Conservation (phyloP, 176 grass and related monocot genomes). For the Eleusine indica region DNA sequence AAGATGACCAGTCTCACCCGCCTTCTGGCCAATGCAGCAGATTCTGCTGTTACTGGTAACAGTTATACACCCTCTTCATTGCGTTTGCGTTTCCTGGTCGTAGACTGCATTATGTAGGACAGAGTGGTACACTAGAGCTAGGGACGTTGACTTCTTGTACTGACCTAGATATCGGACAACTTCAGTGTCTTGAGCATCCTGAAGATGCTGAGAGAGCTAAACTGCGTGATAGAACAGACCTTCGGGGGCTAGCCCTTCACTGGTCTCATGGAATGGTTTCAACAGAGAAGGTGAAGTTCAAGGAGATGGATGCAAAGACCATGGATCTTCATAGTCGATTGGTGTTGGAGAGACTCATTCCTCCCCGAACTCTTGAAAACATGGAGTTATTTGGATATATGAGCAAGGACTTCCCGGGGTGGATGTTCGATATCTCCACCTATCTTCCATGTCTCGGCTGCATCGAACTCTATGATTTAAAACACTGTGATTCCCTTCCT, state of each 20-base stretch:
- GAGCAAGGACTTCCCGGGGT: background rate
- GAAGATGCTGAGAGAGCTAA: background rate
- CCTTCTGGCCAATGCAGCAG: background rate
- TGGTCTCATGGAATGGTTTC: background rate
- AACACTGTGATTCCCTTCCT: background rate
- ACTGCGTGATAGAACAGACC: background rate
- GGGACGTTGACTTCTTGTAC: background rate
- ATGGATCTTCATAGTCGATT: no score
- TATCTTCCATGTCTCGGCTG: background rate
- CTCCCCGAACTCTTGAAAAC: background rate
- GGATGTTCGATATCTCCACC: conserved; percentile 1
- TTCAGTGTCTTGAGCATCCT: background rate
- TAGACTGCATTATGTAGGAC: background rate
- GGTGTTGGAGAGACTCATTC: background rate
- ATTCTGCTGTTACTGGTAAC: no score
- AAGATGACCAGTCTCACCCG: background rate
- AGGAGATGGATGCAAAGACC: no score
- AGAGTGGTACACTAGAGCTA: background rate
- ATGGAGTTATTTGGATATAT: fast-evolving
- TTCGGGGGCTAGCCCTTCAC: fast-evolving
- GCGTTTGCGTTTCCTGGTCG: fast-evolving
- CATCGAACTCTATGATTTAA: fast-evolving
- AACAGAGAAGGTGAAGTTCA: no score
- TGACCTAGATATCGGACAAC: background rate
- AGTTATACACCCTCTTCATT: no score